Evolutionary conservation across 2,329 filamentous ascomycete genomes (phyloP).

Genomic region (Colletotrichum sp.): DNA sequence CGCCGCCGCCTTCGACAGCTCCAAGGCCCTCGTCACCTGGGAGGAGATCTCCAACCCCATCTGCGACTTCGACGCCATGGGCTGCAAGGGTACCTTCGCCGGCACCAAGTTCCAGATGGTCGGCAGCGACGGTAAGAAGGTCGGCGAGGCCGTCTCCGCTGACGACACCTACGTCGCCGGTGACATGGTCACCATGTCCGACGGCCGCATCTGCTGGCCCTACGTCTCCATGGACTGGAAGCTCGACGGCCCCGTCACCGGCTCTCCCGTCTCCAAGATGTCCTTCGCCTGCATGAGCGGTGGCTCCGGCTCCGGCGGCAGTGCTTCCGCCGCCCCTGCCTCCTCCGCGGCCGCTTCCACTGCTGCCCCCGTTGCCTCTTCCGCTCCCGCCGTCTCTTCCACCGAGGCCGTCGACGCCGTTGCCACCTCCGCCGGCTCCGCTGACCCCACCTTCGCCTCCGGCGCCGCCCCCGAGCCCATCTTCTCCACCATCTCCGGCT

Average conservation of each 20-base stretch:
- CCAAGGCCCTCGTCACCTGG: constrained; percentile 62
- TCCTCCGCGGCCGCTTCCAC: constrained; percentile 12
- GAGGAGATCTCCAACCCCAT: constrained; percentile 62
- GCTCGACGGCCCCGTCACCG: constrained; percentile 33
- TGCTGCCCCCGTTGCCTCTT: background rate
- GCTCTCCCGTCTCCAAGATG: constrained; percentile 44
- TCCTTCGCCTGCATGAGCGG: constrained; percentile 55
- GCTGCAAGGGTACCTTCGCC: constrained; percentile 62
- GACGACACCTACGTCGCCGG: constrained; percentile 63
- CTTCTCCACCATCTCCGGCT: constrained; percentile 8
- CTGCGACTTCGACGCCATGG: constrained; percentile 63
- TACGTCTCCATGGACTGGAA: constrained; percentile 63
- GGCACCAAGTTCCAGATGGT: constrained; percentile 66
- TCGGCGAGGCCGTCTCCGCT: constrained; percentile 55
- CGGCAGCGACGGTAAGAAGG: constrained; percentile 51
- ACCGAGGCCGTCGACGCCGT: background rate
- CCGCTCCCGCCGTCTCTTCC: background rate
- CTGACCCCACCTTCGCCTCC: background rate
- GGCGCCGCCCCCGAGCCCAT: constrained; percentile 4
- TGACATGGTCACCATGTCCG: constrained; percentile 65
- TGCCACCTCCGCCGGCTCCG: background rate
- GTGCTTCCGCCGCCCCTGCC: constrained; percentile 31
- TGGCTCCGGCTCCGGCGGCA: constrained; percentile 44
- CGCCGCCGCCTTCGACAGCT: constrained; percentile 57
- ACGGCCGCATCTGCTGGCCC: constrained; percentile 66